Base-by-base conservation (phyloP, 805 yeast species). In the Kuraishia cidri region DNA sequence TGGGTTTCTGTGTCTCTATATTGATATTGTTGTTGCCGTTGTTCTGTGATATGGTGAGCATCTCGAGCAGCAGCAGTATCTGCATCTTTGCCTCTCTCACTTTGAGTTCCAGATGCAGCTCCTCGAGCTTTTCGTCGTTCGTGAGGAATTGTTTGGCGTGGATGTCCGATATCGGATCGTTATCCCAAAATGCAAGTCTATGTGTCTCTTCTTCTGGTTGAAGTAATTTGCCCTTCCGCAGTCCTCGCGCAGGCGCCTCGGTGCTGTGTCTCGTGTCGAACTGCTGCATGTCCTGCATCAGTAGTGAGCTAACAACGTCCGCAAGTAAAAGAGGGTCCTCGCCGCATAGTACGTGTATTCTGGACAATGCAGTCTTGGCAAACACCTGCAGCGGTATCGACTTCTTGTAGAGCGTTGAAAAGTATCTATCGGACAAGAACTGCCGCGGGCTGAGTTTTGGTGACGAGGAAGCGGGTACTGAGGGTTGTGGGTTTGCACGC, bases 291-390 rank as follows among this genome's bases (percentile, higher is more conserved):
- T 46, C 40, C 4, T 31, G 36, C 7, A 50, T 38, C 8, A 47
- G 32, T 24, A 46, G 41, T 13, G 29, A 39, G 7, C 33, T 27
- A 11, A 53, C 29, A 11, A 48, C 38, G 8, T 43, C 41, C 25
- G 34, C 36, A 9, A 13, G 15, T 15, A 16, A 4, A 4, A 16
- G 23, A 5, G 19, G 6, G 10, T 6, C 14, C 28, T 16, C 13
- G 15, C 22, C 14, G 21, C 33, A 36, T 6, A 54, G 35, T 2
- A 52, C 32, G 25, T 49, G 46, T 15, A 54, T 38, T 27, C 56
- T 44, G 0, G 60, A 49, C 5, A 56, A 29, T 1, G 58, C 44
- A 2, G 57, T 51, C 33, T 56, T 56, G 3, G 52, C 40, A 28
- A 56, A 54, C 30, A 45, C 46, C 33, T 51, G 52, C 5, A 54